Evolutionary conservation across 148 eudicot genomes (phyloP), one percentile per base, ranked within the genome.

Genomic region (Pouteria glomerata): DNA sequence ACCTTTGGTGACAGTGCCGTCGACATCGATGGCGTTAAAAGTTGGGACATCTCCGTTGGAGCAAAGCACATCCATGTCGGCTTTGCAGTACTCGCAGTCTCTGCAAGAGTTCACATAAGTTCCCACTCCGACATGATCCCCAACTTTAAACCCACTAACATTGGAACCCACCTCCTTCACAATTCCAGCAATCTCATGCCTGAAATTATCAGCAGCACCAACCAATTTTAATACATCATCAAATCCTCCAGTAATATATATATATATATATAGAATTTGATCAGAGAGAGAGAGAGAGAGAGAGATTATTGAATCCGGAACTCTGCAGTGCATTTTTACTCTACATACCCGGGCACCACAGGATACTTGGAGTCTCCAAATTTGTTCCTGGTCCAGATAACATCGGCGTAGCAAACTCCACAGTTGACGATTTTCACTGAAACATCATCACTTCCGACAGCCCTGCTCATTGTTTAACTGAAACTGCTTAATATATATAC

Each of bases 391-490:
- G 90, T 85, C 93, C 93, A 86, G 15, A 52, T 59, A 57, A 91
- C 89, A 82, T 91, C 97, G 60, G 91, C 93, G 73, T 83, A 91
- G 73, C 93, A 91, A 26, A 91, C 81, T 68, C 93, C 97, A 78
- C 97, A 91, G 70, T 86, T 86, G 6, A 82, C 74, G 35, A 91
- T 91, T 42, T 62, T 82, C 8, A 91, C 34, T 16, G 84, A 87
- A 66, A 91, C 77, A 68, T 91, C 97, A 59, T 85, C 91, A 48
- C 63, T 63, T 61, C 83, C 83, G 26, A 86, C 86, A 51, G 61
- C 78, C 85, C 97, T 88, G 87, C 44, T 37, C 13, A 13, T 6
- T 45, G 14, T 45, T 45, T 13, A 6, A 45, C 12, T 45, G 50
- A 39, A 39, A 39, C 44, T 10, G 10, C 7, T 39, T 45, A 6